Evolutionary conservation across 2,329 filamentous ascomycete species (phyloP).

Genomic region (Scytalidium sp.): DNA sequence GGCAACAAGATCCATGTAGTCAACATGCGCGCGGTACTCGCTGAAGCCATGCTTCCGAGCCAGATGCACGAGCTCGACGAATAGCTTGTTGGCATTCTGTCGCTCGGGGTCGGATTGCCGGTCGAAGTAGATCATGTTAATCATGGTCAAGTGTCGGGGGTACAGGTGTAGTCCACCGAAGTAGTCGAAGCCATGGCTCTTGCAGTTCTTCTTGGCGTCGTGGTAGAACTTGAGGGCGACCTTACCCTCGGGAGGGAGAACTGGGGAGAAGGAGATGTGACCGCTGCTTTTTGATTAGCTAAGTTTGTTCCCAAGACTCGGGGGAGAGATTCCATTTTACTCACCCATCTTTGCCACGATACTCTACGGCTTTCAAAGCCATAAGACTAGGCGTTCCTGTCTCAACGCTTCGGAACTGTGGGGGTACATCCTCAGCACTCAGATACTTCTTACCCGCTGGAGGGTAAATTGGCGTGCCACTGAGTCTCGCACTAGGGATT

Average conservation of each 20-base stretch:
- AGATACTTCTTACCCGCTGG: too few species aligned
- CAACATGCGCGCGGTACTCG: conserved; percentile 28
- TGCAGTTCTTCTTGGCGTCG: conserved; percentile 38
- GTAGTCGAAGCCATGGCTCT: conserved; percentile 39
- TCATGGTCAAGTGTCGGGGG: conserved; percentile 42
- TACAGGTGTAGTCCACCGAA: conserved; percentile 48
- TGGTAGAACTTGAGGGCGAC: conserved; percentile 38
- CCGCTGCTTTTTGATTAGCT: too few species aligned
- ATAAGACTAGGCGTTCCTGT: too few species aligned
- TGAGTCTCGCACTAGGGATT: too few species aligned
- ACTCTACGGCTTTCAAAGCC: too few species aligned
- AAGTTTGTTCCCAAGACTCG: too few species aligned
- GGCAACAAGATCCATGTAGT: conserved; percentile 20
- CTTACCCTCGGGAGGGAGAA: conserved; percentile 25
- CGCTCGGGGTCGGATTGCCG: conserved; percentile 36
- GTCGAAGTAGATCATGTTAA: conserved; percentile 46
- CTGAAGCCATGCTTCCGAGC: conserved; percentile 34
- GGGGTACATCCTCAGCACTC: too few species aligned
- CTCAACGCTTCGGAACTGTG: too few species aligned
- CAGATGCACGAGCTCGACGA: conserved; percentile 17
- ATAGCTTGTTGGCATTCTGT: conserved; percentile 29
- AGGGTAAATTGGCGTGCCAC: too few species aligned
- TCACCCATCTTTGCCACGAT: too few species aligned
- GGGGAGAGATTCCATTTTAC: too few species aligned
- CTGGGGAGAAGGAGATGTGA: conserved; percentile 6